These are phyloP conservation scores for Theileria annulata DNA, from an alignment of 169 alveolate genomes.

Conservation along the genomic window DNA sequence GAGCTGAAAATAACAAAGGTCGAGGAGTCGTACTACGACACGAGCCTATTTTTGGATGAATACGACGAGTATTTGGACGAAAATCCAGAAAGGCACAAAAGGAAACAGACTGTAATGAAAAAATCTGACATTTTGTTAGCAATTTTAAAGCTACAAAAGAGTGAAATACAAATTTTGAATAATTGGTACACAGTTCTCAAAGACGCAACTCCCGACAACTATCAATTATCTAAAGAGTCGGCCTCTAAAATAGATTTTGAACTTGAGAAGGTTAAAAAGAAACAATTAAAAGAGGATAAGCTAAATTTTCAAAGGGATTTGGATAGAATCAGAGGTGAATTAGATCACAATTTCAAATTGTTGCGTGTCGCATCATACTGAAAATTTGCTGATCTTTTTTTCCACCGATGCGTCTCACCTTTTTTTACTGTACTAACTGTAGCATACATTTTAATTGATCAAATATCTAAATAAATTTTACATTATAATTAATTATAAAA, in stretches of 20 bases:
- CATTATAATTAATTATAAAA: background rate
- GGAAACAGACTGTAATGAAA: constrained; percentile 24
- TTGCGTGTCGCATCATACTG: constrained; percentile 31
- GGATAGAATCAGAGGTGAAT: constrained; percentile 32
- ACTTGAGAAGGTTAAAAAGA: constrained; percentile 31
- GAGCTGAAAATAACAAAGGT: constrained; percentile 21
- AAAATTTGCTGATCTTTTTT: background rate
- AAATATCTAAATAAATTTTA: background rate
- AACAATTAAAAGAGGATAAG: constrained; percentile 43
- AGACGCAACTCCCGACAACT: constrained; percentile 16
- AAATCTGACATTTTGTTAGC: constrained; percentile 38
- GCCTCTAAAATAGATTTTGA: constrained; percentile 29
- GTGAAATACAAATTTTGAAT: constrained; percentile 45
- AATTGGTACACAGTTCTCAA: constrained; percentile 51
- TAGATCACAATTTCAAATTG: constrained; percentile 40
- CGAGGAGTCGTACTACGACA: constrained; percentile 59
- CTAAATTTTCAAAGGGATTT: constrained; percentile 35
- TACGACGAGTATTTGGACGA: constrained; percentile 61
- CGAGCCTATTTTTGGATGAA: constrained; percentile 51
- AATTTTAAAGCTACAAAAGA: constrained; percentile 24
- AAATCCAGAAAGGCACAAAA: background rate
- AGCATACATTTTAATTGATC: background rate
- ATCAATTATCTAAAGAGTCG: background rate
- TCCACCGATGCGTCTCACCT: background rate
- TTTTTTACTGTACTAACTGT: constrained; percentile 1